Percentiles rank a stretch among this genome's conserved stretches.
phyloP scores from a whole-genome alignment of 208 protist genomes.

The Acanthamoeba royreba region DNA sequence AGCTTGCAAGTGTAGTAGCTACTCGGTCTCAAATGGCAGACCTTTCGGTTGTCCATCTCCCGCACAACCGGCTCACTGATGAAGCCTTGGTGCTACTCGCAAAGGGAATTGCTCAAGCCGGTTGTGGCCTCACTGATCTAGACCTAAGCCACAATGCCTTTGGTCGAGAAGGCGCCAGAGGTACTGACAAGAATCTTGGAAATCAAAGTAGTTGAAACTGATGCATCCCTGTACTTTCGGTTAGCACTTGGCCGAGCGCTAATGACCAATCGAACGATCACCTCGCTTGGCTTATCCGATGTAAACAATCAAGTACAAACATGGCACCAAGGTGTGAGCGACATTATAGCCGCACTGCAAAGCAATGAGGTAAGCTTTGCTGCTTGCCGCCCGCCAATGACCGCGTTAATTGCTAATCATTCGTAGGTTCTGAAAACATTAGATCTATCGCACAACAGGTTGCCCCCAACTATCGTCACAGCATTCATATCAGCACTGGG shows the following conservation, averaged over 20 bases:
- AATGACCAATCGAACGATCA: neutral
- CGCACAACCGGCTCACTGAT: neutral
- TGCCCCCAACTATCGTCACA: neutral
- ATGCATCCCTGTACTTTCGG: no score
- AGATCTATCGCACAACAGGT: neutral
- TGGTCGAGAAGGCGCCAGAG: neutral
- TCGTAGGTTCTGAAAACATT: neutral
- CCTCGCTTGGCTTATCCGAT: neutral
- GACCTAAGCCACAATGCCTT: slow-evolving; percentile 32
- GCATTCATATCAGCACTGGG: no score
- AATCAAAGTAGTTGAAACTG: no score
- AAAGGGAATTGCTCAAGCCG: neutral
- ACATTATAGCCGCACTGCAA: neutral
- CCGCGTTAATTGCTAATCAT: no score
- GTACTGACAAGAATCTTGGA: no score
- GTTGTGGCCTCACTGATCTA: neutral
- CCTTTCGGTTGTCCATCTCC: neutral
- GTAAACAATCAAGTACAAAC: neutral
- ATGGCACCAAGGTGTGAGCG: neutral
- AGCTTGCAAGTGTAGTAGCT: neutral
- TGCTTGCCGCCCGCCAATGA: neutral
- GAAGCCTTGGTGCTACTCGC: slow-evolving; percentile 2
- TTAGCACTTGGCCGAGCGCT: neutral
- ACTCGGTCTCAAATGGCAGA: neutral
- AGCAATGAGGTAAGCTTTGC: neutral